A percentile compares a stretch with the other conserved stretches of the same genome.
Conservation (phyloP, 2,329 filamentous ascomycete genomes). For the Penicillium sp. region DNA sequence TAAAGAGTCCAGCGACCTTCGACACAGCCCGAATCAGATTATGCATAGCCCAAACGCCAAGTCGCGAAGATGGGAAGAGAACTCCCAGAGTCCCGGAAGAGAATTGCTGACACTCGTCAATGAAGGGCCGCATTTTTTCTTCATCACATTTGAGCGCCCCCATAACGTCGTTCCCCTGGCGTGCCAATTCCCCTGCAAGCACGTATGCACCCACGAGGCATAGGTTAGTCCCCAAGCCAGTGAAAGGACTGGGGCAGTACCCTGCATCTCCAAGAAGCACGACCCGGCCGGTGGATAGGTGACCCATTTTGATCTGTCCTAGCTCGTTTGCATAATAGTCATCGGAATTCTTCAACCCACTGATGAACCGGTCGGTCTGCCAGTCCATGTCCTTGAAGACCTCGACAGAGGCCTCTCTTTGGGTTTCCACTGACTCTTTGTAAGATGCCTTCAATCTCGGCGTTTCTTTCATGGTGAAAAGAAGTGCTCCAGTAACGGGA, state of each 20-base stretch:
- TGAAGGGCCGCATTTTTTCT: conserved; percentile 8
- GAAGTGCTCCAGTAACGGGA: conserved; percentile 8
- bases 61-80: conserved; percentile 6
- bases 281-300: conserved; percentile 6
- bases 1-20: background rate
- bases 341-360: conserved; percentile 1
- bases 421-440: background rate
- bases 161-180: conserved; percentile 1
- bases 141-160: conserved; percentile 2
- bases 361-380: conserved; percentile 3
- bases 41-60: conserved; percentile 8
- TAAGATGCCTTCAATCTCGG: conserved; percentile 1
- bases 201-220: conserved; percentile 15
- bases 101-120: conserved; percentile 9
- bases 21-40: conserved; percentile 7
- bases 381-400: conserved; percentile 8
- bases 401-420: conserved; percentile 7
- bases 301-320: conserved; percentile 11
- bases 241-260: conserved; percentile 16
- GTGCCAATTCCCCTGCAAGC: conserved; percentile 13
- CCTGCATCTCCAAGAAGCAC: conserved; percentile 14
- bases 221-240: conserved; percentile 16
- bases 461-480: conserved; percentile 4
- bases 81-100: background rate
- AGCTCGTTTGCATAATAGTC: conserved; percentile 13